Evolutionary conservation across 148 eudicot species (phyloP), one percentile per base, ranked within the genome.

Genomic region (Hydrangea macrophylla): DNA sequence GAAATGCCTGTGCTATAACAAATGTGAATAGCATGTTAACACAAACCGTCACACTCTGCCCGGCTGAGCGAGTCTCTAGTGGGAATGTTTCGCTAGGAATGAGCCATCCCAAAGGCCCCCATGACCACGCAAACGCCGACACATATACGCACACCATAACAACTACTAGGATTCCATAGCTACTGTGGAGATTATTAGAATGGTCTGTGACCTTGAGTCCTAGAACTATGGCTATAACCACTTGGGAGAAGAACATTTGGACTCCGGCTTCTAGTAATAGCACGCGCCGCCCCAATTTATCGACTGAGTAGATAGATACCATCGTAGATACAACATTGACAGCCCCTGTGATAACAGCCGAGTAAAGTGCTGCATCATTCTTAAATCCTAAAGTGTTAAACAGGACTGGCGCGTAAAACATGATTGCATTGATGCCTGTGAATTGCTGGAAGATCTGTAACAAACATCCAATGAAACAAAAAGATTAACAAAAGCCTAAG

Each of bases 31-130:
- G 70, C 81, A 94, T 58, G 76, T 94, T 94, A 25, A 85, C 73
- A 53, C 91, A 88, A 0, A 94, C 99, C 0, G 99, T 87, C 15
- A 94, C 81, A 73, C 97, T 90, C 69, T 90, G 97, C 33, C 99
- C 99, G 0, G 97, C 97, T 36, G 99, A 90, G 0, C 99, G 67
- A 0, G 99, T 94, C 78, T 90, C 99, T 39, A 94, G 53, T 0
- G 93, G 98, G 75, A 90, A 94, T 2, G 88, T 90, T 77, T 94
- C 99, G 2, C 97, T 90, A 1, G 98, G 98, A 36, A 94, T 94
- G 1, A 94, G 88, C 98, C 98, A 94, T 0, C 98, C 97, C 0
- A 94, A 79, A 0, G 97, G 98, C 1, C 98, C 98, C 92, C 96
- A 90, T 0, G 98, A 94, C 98, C 98, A 94, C 0, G 97, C 98